Percentiles rank a stretch among this genome's conserved stretches.
Evolutionary conservation across 768 basidiomycete genomes (phyloP).

Genomic region (Amyloporia xantha): DNA sequence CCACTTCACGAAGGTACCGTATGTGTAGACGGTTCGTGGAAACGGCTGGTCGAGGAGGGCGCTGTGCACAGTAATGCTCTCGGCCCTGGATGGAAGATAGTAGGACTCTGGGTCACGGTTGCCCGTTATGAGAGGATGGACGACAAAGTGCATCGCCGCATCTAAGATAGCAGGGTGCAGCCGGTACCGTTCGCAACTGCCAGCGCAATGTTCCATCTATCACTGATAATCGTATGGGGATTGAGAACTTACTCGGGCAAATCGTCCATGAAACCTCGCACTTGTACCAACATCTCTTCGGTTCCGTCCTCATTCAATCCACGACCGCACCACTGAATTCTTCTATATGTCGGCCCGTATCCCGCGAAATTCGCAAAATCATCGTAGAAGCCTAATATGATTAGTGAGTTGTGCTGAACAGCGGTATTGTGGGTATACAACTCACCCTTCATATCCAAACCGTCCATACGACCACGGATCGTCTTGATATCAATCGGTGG

Average conservation of each 20-base stretch:
- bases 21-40: constrained; percentile 18
- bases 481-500: neutral
- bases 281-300: constrained; percentile 1
- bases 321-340: constrained; percentile 17
- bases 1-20: constrained; percentile 22
- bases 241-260: neutral
- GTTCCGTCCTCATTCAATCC: neutral
- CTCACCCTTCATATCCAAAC: constrained; percentile 9
- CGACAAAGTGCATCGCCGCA: constrained; percentile 27
- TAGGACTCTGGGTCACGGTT: constrained; percentile 22
- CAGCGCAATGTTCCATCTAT: neutral
- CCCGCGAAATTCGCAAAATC: constrained; percentile 20
- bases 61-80: constrained; percentile 9
- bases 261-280: constrained; percentile 3
- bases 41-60: constrained; percentile 15
- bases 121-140: constrained; percentile 27
- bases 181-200: neutral
- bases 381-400: constrained; percentile 21
- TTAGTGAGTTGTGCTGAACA: no score
- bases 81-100: constrained; percentile 26
- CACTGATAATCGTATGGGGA: neutral
- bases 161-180: constrained; percentile 30
- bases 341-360: constrained; percentile 27
- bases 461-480: constrained; percentile 1
- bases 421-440: neutral